Percentiles rank a stretch among this genome's conserved stretches.
These are phyloP conservation scores for Macrolepiota fuliginosa DNA, from an alignment of 768 basidiomycete genomes.

Conservation along the genomic window DNA sequence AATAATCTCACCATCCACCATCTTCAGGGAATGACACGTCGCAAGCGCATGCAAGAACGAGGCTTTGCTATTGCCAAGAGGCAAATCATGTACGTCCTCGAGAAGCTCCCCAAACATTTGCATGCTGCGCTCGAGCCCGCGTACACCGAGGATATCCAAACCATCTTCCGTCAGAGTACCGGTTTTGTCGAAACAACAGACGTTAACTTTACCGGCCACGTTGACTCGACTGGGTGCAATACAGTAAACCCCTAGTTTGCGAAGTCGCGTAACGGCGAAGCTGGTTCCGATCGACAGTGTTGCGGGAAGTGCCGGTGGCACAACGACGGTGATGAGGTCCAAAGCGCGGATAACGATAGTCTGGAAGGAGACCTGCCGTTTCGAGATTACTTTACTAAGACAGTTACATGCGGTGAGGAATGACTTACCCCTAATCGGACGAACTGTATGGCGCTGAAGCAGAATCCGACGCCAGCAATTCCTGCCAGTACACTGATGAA, in stretches of 20 bases:
- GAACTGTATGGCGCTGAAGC: constrained; percentile 89
- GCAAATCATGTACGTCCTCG: constrained; percentile 83
- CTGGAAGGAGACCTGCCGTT: constrained; percentile 73
- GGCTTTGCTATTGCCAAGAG: constrained; percentile 68
- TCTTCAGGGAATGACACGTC: constrained; percentile 94
- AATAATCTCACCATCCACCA: constrained; percentile 82
- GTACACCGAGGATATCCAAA: constrained; percentile 92
- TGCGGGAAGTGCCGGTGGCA: constrained; percentile 95
- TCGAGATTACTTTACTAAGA: background rate
- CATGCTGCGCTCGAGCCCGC: constrained; percentile 72
- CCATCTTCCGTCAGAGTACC: constrained; percentile 98
- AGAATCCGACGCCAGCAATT: constrained; percentile 91
- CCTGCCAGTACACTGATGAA: constrained; percentile 91
- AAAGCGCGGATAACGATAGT: constrained; percentile 90
- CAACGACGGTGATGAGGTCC: constrained; percentile 95
- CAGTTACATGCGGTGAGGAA: background rate
- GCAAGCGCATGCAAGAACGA: constrained; percentile 90
- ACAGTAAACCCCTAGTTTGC: constrained; percentile 88
- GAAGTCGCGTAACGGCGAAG: constrained; percentile 87
- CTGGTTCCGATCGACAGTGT: constrained; percentile 97
- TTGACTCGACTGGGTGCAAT: constrained; percentile 96
- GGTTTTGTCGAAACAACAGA: constrained; percentile 99
- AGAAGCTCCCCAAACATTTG: constrained; percentile 89
- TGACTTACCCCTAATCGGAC: constrained; percentile 77
- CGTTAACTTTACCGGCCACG: constrained; percentile 92